Evolutionary conservation across 2,329 filamentous ascomycete species (phyloP).

Genomic region (Aspergillus awamori): DNA sequence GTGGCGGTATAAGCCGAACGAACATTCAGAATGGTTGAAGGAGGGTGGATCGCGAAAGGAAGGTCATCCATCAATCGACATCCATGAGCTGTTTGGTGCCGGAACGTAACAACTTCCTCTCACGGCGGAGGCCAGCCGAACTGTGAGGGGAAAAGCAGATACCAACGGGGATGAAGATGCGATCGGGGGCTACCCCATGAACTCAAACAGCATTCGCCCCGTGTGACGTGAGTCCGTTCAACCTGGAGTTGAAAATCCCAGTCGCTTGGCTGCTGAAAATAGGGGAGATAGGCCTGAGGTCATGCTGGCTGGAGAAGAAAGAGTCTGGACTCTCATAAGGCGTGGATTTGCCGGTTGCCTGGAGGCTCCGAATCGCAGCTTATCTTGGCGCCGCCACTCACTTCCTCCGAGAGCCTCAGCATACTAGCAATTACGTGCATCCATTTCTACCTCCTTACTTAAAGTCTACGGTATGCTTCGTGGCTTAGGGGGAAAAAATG

Average conservation of each 20-base stretch:
- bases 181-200: background rate
- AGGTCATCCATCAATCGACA: background rate
- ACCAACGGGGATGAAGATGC: constrained; percentile 2
- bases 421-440: background rate
- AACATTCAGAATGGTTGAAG: constrained; percentile 20
- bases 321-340: background rate
- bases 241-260: background rate
- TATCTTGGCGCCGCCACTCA: background rate
- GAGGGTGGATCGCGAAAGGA: background rate
- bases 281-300: background rate
- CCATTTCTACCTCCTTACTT: background rate
- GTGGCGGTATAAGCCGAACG: constrained; percentile 60
- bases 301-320: background rate
- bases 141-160: constrained; percentile 9
- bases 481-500: too few relatives aligned
- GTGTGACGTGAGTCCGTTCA: background rate
- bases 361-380: background rate
- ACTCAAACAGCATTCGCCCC: background rate
- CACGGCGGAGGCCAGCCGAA: constrained; percentile 18
- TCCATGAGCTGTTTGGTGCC: background rate
- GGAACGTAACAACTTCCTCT: constrained; percentile 8
- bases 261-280: background rate
- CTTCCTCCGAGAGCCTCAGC: background rate
- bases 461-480: too few relatives aligned
- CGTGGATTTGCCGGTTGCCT: background rate